Base-by-base conservation (phyloP, 2,329 filamentous ascomycete genomes). In the Coleophoma cylindrospora region DNA sequence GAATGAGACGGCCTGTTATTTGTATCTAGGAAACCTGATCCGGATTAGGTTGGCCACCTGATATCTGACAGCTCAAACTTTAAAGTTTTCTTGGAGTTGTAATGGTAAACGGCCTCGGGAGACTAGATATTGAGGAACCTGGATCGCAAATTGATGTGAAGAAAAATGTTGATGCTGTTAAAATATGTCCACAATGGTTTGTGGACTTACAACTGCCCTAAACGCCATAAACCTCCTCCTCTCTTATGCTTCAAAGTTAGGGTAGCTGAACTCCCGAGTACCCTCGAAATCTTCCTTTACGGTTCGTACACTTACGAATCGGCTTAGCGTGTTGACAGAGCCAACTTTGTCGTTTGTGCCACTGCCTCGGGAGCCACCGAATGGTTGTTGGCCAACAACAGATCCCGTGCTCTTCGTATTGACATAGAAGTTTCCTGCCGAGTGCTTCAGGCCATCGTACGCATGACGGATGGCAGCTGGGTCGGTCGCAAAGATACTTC, bases 381-480 rank as follows among this genome's bases (percentile, higher is more conserved):
- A 88, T 3, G 84, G 80, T 71, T 88, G 84, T 70, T 88, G 85
- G 12, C 83, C 84, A 8, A 87, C 84, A 22, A 89, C 82, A 13
- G 84, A 84, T 37, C 84, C 85, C 1, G 84, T 88, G 67, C 81
- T 85, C 79, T 91, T 91, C 74, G 84, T 87, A 73, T 91, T 92
- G 70, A 92, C 77, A 72, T 92, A 92, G 67, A 91, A 91, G 74
- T 92, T 92, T 38, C 88, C 88, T 1, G 87, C 87, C 0, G 84
- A 74, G 64, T 91, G 83, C 57, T 86, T 76, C 49, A 92, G 74
- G 53, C 75, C 78, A 59, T 90, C 80, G 67, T 91, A 86, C 0
- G 87, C 88, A 49, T 76, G 75, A 21, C 83, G 77, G 52, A 91
- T 71, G 13, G 77, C 84, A 44, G 75, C 70, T 40, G 87, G 74